Evolutionary conservation across 805 yeast genomes (phyloP), one percentile per base, ranked within the genome.

Genomic region (Saccharomycopsis fibuligera): DNA sequence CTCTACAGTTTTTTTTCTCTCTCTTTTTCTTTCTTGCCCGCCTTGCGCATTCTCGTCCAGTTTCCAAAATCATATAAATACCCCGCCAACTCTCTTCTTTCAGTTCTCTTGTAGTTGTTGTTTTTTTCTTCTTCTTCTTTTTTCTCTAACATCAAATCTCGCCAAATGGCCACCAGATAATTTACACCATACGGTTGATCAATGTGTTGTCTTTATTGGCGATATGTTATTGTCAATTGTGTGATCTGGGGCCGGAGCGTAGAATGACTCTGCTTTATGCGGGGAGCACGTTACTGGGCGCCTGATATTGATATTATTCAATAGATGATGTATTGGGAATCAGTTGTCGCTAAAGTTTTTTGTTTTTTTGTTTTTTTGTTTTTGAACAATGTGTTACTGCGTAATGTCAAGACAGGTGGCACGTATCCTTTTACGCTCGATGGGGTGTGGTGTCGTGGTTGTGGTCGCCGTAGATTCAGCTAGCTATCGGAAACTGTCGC

Each of bases 241-340:
- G 25, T 41, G 5, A 14, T 19, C 36, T 37, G 23, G 49, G 47
- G 33, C 47, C 33, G 23, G 42, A 35, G 54, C 51, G 54, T 47
- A 50, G 51, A 50, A 21, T 27, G 44, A 47, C 44, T 41, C 22
- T 37, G 30, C 12, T n/a, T n/a, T n/a, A 19, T 12, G 8, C 16
- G 4, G 31, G 48, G 47, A 54, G 67, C 60, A 55, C 68, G 68
- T 65, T 65, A 66, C 68, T 66, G 69, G 69, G 69, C 69, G 66
- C 69, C 69, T 57, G 64, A 56, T 60, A 61, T 63, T 65, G 69
- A 66, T 56, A 52, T 49, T 48, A 54, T n/a, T n/a, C 49, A 43
- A 30, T 56, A 54, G 23, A 43, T 62, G 68, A 65, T 54, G 59
- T 54, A 59, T 59, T 56, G 68, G 71, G 69, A 65, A 65, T 65